Conservation (phyloP, 2,329 filamentous ascomycete genomes). For the Sclerotiophoma versabilis region DNA sequence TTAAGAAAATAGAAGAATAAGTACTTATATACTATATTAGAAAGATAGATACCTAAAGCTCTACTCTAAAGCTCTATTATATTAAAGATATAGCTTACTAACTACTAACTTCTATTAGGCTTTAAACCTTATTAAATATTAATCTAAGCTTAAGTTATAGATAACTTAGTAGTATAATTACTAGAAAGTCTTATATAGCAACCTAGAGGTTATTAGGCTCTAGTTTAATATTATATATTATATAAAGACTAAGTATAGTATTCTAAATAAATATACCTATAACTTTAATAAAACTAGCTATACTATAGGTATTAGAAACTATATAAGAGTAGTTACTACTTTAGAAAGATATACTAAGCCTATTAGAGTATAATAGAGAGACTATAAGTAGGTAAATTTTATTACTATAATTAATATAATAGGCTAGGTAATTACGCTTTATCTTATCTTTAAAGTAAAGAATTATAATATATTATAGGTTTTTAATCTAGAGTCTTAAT, state of each 20-base stretch:
- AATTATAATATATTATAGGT: neutral
- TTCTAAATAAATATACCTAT: neutral
- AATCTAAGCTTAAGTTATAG: too few species aligned
- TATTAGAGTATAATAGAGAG: neutral
- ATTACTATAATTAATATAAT: neutral
- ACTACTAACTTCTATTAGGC: too few species aligned
- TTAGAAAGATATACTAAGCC: neutral
- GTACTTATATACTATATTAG: too few species aligned
- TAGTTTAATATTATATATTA: neutral
- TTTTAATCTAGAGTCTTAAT: neutral
- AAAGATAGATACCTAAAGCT: too few species aligned
- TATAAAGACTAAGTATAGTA: constrained; percentile 1
- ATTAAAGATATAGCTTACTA: too few species aligned
- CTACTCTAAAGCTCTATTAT: too few species aligned
- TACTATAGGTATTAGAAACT: too few species aligned
- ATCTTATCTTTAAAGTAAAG: neutral
- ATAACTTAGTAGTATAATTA: too few species aligned
- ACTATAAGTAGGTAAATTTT: neutral
- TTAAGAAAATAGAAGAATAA: too few species aligned
- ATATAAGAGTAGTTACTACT: neutral
- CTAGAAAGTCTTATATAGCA: neutral
- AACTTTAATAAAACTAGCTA: too few species aligned
- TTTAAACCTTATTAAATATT: too few species aligned
- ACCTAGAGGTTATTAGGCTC: neutral
- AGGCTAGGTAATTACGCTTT: neutral